Conservation (phyloP, 73 alveolate genomes). For the Tetrahymena elliotti region DNA sequence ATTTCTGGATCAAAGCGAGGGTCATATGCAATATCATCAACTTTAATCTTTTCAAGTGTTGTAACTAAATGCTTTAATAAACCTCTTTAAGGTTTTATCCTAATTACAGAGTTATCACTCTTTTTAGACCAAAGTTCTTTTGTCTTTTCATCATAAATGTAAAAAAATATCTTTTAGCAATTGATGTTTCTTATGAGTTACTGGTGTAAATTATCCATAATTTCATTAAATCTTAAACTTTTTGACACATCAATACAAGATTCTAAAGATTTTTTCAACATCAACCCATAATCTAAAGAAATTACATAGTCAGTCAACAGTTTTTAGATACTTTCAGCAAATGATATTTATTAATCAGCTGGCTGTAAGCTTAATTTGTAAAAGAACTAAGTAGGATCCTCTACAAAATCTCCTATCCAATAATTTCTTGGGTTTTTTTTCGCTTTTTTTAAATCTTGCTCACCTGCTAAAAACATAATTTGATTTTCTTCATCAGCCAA, state of each 20-base stretch:
- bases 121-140: not conserved
- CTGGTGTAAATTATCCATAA: not conserved
- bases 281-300: not conserved
- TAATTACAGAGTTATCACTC: not conserved
- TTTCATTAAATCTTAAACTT: not conserved
- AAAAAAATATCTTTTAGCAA: not conserved
- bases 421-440: not conserved
- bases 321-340: not conserved
- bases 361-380: not conserved
- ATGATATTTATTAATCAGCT: not conserved
- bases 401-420: not conserved
- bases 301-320: not conserved
- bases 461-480: not conserved
- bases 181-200: not conserved
- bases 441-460: not conserved
- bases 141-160: not conserved
- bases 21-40: not conserved
- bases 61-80: not conserved
- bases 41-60: not conserved
- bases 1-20: not conserved
- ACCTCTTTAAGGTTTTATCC: not conserved
- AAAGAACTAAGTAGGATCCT: not conserved
- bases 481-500: not conserved
- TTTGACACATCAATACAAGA: not conserved
- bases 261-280: not conserved